phyloP scores from a whole-genome alignment of 768 basidiomycete species.

The Tylopilus balloui region DNA sequence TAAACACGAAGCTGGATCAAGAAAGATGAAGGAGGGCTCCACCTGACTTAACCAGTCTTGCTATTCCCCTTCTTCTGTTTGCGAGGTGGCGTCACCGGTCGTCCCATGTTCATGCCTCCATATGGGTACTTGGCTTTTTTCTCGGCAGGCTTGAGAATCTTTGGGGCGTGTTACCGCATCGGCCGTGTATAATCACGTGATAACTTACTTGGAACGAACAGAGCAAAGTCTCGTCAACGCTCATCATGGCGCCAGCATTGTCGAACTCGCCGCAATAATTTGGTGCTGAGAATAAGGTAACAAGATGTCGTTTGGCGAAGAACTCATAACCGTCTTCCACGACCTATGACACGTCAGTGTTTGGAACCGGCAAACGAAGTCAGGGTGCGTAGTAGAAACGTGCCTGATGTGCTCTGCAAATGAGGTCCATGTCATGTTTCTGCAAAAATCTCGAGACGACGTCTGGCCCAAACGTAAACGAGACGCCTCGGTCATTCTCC shows the following conservation, averaged over 20 bases:
- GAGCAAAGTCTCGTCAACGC: conserved; percentile 92
- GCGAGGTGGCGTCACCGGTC: conserved; percentile 92
- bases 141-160: conserved; percentile 99
- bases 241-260: conserved; percentile 99
- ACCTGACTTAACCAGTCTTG: conserved; percentile 49
- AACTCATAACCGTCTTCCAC: conserved; percentile 99
- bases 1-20: conserved; percentile 28
- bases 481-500: conserved; percentile 98
- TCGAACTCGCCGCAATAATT: conserved; percentile 97
- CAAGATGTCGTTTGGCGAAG: conserved; percentile 95
- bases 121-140: conserved; percentile 95
- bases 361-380: conserved; percentile 1
- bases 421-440: conserved; percentile 99
- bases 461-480: conserved; percentile 98
- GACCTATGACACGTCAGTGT: conserved; percentile 48
- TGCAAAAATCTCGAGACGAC: conserved; percentile 97
- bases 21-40: conserved; percentile 25
- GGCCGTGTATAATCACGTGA: conserved; percentile 7
- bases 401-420: conserved; percentile 97
- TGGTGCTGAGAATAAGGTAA: conserved; percentile 95
- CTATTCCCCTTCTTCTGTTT: conserved; percentile 96
- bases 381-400: conserved; percentile 25
- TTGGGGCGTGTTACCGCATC: conserved; percentile 1
- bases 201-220: conserved; percentile 92
- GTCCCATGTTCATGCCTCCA: conserved; percentile 79